phyloP scores from a whole-genome alignment of 2,329 filamentous ascomycete species.

The Ceratocystis lukuohia region DNA sequence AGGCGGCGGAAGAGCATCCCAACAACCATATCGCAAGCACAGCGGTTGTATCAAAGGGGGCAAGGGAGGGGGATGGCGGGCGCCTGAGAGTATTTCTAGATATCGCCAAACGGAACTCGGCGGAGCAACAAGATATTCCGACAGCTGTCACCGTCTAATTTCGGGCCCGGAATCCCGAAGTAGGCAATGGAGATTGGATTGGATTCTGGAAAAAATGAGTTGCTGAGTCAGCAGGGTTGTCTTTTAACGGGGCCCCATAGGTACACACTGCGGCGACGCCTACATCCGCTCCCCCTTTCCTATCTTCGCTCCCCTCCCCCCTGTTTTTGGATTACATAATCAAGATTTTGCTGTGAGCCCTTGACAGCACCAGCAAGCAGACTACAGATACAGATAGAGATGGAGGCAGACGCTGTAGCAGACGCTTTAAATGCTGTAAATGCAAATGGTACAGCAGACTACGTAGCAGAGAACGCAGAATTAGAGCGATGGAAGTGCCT shows the following conservation, averaged over 20 bases:
- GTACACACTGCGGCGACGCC: too few relatives aligned
- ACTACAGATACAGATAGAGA: too few relatives aligned
- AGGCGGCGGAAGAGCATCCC: constrained; percentile 18
- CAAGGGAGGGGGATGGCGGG: neutral
- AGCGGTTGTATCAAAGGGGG: neutral
- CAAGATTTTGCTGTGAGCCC: too few relatives aligned
- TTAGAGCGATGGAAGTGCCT: too few relatives aligned
- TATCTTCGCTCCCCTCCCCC: too few relatives aligned
- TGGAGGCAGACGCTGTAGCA: too few relatives aligned
- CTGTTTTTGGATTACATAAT: too few relatives aligned
- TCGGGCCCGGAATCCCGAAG: neutral
- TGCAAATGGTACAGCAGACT: too few relatives aligned
- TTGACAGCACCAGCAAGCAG: too few relatives aligned
- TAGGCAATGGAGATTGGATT: neutral
- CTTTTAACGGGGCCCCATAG: neutral
- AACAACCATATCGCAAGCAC: constrained; percentile 6
- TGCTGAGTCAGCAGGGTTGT: constrained; percentile 1
- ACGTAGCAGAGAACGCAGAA: too few relatives aligned
- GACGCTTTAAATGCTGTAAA: too few relatives aligned
- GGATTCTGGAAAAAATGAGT: neutral
- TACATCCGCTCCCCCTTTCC: too few relatives aligned
- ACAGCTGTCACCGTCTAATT: neutral
- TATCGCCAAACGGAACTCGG: neutral
- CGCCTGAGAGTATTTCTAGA: neutral
- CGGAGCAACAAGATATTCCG: neutral